Percentiles rank a stretch among this genome's conserved stretches.
phyloP scores from a whole-genome alignment of 768 basidiomycete genomes.

The Amanita subjunquillea region DNA sequence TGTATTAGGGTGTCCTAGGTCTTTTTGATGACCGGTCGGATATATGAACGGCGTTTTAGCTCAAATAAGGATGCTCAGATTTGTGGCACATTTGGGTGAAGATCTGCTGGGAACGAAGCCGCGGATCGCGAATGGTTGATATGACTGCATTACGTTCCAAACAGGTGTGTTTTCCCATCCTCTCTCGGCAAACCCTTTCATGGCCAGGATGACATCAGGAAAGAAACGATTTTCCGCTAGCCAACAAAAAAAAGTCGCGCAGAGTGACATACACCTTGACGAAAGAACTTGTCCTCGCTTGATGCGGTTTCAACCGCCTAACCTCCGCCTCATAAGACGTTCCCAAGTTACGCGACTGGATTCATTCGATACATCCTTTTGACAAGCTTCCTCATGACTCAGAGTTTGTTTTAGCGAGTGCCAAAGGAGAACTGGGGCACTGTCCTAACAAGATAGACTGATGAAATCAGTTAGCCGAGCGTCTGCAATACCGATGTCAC shows the following conservation, averaged over 20 bases:
- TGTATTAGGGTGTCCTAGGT: slow-evolving; percentile 1
- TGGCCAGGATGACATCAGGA: no score
- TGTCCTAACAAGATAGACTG: neutral
- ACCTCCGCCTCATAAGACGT: neutral
- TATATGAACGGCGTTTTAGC: neutral
- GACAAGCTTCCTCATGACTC: neutral
- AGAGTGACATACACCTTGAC: no score
- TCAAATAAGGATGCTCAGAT: neutral
- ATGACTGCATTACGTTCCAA: neutral
- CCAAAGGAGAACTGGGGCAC: neutral
- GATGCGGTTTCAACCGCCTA: neutral
- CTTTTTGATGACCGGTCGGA: neutral
- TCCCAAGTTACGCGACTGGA: neutral
- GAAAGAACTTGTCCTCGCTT: no score
- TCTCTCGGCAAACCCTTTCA: no score
- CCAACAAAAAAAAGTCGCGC: no score
- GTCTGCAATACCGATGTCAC: neutral
- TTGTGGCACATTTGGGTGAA: neutral
- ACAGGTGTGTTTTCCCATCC: no score
- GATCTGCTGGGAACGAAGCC: slow-evolving; percentile 7
- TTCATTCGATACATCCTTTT: neutral
- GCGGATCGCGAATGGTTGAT: neutral
- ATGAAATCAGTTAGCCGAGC: neutral
- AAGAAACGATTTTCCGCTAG: no score
- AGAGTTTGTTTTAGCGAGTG: neutral